Conservation (phyloP, 1,284 basidiomycete species). For the Ceratorhiza oryzae-sativae region DNA sequence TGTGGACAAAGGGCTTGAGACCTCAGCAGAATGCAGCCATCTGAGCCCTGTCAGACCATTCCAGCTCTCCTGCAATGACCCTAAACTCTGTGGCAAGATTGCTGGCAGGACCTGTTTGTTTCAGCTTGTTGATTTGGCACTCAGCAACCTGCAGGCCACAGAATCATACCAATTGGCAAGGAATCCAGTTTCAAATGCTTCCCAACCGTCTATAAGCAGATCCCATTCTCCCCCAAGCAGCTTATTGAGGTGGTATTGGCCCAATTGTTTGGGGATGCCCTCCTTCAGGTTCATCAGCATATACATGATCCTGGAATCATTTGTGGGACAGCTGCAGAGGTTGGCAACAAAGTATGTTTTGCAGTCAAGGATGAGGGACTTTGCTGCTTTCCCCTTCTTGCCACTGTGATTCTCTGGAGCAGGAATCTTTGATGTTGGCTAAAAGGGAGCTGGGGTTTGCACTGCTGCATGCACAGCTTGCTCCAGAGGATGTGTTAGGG, state of each 20-base stretch:
- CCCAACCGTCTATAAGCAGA: not conserved
- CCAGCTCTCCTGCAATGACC: not conserved
- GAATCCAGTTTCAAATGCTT: not conserved
- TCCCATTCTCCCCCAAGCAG: not conserved
- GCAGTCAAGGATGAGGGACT: not conserved
- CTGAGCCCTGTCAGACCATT: not conserved
- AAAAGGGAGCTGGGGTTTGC: not conserved
- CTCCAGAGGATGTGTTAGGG: too few species aligned
- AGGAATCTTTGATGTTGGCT: slow-evolving; percentile 2
- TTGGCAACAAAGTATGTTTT: not conserved
- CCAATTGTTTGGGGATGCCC: not conserved
- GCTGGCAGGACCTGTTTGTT: not conserved
- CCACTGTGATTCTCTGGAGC: not conserved
- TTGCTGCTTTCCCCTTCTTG: slow-evolving; percentile 5
- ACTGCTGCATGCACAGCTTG: not conserved
- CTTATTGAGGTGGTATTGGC: not conserved
- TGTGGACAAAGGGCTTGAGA: not conserved
- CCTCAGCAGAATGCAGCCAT: not conserved
- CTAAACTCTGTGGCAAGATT: not conserved
- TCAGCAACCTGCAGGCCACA: not conserved
- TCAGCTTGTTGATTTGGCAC: not conserved
- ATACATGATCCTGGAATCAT: slow-evolving; percentile 8
- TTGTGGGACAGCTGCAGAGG: not conserved
- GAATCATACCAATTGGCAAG: not conserved
- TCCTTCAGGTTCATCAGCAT: slow-evolving; percentile 26